These are phyloP conservation scores for Cladophialophora chaetospira DNA, from an alignment of 2,329 filamentous ascomycete species.

Conservation along the genomic window DNA sequence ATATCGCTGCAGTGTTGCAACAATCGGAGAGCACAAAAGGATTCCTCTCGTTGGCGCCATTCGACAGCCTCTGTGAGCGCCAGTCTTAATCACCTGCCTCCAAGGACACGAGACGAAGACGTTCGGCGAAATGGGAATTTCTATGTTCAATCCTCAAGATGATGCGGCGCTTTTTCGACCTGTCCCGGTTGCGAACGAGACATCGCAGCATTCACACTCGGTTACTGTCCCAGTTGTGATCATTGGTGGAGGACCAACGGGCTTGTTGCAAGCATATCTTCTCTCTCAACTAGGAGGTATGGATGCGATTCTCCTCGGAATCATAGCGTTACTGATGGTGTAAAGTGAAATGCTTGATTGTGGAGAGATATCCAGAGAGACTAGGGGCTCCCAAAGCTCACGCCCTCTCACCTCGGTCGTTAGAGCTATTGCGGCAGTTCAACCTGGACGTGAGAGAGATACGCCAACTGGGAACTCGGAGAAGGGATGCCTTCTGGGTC, in stretches of 20 bases:
- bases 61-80: not conserved
- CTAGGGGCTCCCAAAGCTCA: slow-evolving; percentile 38
- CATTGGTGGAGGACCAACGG: slow-evolving; percentile 42
- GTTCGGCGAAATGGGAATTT: not conserved
- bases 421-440: slow-evolving; percentile 37
- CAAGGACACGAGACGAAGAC: not conserved
- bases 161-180: not conserved
- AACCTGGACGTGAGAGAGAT: slow-evolving; percentile 34
- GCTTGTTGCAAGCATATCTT: slow-evolving; percentile 41
- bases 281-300: slow-evolving; percentile 38
- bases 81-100: not conserved
- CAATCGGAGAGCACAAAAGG: too few relatives aligned
- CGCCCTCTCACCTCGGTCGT: slow-evolving; percentile 36
- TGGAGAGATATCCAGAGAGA: slow-evolving; percentile 35
- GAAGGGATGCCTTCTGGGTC: slow-evolving; percentile 44
- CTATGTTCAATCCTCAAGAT: not conserved
- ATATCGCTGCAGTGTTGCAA: too few relatives aligned
- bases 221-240: slow-evolving; percentile 39
- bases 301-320: not conserved
- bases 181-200: not conserved
- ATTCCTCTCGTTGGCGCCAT: too few relatives aligned
- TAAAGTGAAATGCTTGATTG: slow-evolving; percentile 28
- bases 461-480: slow-evolving; percentile 35
- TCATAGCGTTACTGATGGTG: slow-evolving; percentile 19
- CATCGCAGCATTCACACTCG: not conserved